Evolutionary conservation across 2,329 filamentous ascomycete genomes (phyloP).

Genomic region (Metarhizium robertsii): DNA sequence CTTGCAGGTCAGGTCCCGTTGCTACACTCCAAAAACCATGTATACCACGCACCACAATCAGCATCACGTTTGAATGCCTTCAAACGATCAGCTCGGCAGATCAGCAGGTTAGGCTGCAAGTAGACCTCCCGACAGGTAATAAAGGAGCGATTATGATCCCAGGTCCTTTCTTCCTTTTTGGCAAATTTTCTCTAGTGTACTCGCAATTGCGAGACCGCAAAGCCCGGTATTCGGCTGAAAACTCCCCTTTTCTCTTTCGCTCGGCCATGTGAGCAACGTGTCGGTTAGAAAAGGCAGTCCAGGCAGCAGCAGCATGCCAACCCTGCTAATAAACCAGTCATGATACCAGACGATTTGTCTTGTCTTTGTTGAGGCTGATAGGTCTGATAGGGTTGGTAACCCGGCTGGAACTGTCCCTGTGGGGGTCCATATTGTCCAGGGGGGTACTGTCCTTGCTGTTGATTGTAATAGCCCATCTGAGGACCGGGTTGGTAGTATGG

Average conservation of each 20-base stretch:
- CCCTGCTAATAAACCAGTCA: conserved; percentile 39
- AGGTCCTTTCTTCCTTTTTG: neutral
- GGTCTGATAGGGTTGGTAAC: conserved; percentile 25
- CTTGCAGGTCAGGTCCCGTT: neutral
- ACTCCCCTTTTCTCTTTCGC: neutral
- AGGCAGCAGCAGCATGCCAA: conserved; percentile 51
- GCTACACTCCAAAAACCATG: neutral
- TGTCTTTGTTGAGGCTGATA: conserved; percentile 26
- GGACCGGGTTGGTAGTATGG: conserved; percentile 30
- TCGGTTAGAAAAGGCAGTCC: conserved; percentile 42
- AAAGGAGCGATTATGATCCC: neutral
- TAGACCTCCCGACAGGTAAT: neutral
- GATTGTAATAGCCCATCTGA: conserved; percentile 35
- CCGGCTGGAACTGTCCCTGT: conserved; percentile 22
- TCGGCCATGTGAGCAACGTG: neutral
- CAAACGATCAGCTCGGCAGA: neutral
- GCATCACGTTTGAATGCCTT: neutral
- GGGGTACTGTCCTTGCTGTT: conserved; percentile 24
- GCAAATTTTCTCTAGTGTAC: neutral
- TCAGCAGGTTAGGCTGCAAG: neutral
- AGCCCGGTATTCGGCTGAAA: neutral
- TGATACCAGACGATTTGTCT: conserved; percentile 24
- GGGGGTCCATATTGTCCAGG: conserved; percentile 22
- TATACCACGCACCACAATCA: neutral
- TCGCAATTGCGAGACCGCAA: neutral